phyloP scores from a whole-genome alignment of 352 stramenopile genomes.

The Thalassiosira gravida region DNA sequence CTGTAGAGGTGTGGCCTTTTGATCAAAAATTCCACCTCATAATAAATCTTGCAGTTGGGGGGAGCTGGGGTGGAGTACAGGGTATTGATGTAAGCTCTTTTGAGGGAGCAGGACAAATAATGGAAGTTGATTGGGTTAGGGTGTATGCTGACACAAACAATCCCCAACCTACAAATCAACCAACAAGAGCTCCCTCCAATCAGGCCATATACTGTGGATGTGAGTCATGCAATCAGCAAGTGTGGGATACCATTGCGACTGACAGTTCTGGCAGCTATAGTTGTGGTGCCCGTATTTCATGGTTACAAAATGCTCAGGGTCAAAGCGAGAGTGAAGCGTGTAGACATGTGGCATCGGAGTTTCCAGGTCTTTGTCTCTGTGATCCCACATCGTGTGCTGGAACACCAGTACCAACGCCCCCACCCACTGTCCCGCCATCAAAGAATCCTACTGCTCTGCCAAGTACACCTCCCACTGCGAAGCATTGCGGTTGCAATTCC shows the following conservation, averaged over 20 bases:
- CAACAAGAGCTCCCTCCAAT: neutral
- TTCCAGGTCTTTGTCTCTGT: conserved; percentile 4
- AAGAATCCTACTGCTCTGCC: neutral
- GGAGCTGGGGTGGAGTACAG: conserved; percentile 44
- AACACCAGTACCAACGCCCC: neutral
- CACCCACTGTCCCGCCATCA: neutral
- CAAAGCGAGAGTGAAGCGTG: neutral
- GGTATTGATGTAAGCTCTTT: conserved; percentile 46
- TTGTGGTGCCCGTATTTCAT: conserved; percentile 27
- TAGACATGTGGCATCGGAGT: conserved; percentile 4
- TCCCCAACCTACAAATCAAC: neutral
- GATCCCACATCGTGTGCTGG: neutral
- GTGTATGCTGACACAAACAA: too few relatives aligned
- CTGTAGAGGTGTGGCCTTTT: conserved; percentile 53
- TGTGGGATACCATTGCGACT: conserved; percentile 23
- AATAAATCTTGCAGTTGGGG: conserved; percentile 67
- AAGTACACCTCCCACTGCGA: too few relatives aligned
- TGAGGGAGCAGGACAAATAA: conserved; percentile 50
- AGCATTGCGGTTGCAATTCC: conserved; percentile 13
- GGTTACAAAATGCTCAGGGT: neutral
- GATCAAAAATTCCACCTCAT: conserved; percentile 64
- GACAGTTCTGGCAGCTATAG: conserved; percentile 10
- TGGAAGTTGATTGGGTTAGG: conserved; percentile 69
- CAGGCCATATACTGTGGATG: conserved; percentile 25
- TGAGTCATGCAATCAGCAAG: neutral